Conservation (phyloP, 2,329 filamentous ascomycete species). For the Neonectria punicea region DNA sequence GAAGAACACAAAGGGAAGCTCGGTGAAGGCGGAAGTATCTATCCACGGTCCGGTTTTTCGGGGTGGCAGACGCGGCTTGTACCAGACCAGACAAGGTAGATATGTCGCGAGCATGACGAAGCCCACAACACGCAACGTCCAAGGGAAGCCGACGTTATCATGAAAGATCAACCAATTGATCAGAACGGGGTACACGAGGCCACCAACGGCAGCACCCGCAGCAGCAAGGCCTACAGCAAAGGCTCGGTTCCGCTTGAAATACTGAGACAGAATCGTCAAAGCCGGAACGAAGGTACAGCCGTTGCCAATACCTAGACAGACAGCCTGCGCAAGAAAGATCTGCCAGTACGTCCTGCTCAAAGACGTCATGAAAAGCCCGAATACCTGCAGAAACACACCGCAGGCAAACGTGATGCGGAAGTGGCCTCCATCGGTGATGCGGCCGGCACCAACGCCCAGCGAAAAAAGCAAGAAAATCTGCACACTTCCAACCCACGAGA, state of each 20-base stretch:
- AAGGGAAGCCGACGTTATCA: conserved; percentile 61
- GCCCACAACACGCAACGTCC: conserved; percentile 62
- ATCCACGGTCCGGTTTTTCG: conserved; percentile 53
- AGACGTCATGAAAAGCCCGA: conserved; percentile 58
- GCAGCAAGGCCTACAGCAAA: conserved; percentile 70
- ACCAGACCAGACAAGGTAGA: conserved; percentile 49
- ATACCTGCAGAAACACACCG: conserved; percentile 52
- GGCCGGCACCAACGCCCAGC: conserved; percentile 54
- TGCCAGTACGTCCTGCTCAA: conserved; percentile 59
- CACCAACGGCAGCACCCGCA: conserved; percentile 65
- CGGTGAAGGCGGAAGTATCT: conserved; percentile 56
- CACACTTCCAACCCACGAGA: conserved; percentile 58
- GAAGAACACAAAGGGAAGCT: conserved; percentile 51
- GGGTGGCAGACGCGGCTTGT: conserved; percentile 54
- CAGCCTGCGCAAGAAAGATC: conserved; percentile 59
- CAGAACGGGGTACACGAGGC: conserved; percentile 63
- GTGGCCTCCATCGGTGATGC: conserved; percentile 56
- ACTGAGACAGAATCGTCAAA: conserved; percentile 70
- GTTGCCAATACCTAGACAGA: conserved; percentile 61
- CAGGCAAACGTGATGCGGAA: conserved; percentile 52
- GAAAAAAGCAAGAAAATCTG: conserved; percentile 56
- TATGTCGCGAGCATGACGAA: conserved; percentile 58
- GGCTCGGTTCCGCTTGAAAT: conserved; percentile 65
- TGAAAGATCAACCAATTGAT: conserved; percentile 57
- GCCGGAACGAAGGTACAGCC: conserved; percentile 68